Conservation (phyloP, 176 grass and related monocot species). For the Miscanthus lutarioriparius region DNA sequence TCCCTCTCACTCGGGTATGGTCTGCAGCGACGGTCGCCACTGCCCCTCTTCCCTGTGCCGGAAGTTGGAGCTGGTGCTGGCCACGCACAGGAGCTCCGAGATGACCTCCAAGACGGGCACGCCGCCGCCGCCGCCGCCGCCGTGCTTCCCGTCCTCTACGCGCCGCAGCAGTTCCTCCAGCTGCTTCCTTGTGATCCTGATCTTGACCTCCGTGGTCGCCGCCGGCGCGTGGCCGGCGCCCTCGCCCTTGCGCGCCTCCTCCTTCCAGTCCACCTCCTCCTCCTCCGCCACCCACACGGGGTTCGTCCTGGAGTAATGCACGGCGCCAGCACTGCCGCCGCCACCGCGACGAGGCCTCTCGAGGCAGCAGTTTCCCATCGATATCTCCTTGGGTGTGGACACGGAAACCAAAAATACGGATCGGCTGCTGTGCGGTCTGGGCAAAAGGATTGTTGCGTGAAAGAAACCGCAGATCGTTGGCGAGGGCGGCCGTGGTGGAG, state of each 20-base stretch:
- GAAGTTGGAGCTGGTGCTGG: constrained; percentile 29
- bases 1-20: constrained; percentile 59
- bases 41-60: constrained; percentile 33
- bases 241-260: neutral
- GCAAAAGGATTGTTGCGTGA: neutral
- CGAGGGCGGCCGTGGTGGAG: neutral
- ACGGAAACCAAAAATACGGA: neutral
- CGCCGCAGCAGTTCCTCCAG: constrained; percentile 54
- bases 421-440: neutral
- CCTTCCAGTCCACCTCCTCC: neutral
- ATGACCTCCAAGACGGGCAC: constrained; percentile 21
- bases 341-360: neutral
- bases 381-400: neutral
- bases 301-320: constrained; percentile 17
- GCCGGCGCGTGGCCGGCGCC: neutral
- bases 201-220: constrained; percentile 42
- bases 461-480: constrained; percentile 22
- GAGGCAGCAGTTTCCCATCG: constrained; percentile 52
- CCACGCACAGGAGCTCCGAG: constrained; percentile 52
- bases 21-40: constrained; percentile 65
- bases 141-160: constrained; percentile 23
- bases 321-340: neutral
- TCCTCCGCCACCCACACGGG: constrained; percentile 7
- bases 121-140: constrained; percentile 17
- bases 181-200: constrained; percentile 75